phyloP scores from a whole-genome alignment of 2,329 filamentous ascomycete genomes.

The Parastagonospora nodorum region DNA sequence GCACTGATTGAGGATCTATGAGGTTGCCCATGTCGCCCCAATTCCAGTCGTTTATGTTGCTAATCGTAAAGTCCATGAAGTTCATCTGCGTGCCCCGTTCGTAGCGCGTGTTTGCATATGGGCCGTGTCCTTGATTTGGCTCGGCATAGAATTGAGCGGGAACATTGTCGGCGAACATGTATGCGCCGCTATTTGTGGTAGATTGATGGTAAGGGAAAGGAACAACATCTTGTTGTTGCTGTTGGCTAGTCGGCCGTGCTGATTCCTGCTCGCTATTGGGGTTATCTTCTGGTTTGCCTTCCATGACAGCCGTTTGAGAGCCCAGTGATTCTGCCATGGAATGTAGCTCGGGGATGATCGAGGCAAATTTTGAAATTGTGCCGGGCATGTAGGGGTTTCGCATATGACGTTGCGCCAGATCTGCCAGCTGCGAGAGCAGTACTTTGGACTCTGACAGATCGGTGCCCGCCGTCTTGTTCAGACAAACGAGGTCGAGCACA shows the following conservation, averaged over 20 bases:
- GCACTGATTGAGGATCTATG: slow-evolving; percentile 25
- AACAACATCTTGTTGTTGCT: slow-evolving; percentile 9
- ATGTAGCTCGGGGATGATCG: slow-evolving; percentile 44
- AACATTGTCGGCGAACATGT: slow-evolving; percentile 36
- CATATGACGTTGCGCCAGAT: slow-evolving; percentile 37
- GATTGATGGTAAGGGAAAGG: slow-evolving; percentile 30
- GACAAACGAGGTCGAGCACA: slow-evolving; percentile 46
- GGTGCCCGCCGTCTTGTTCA: slow-evolving; percentile 20
- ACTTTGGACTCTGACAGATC: slow-evolving; percentile 36
- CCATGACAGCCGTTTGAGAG: slow-evolving; percentile 7
- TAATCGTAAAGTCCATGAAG: slow-evolving; percentile 45
- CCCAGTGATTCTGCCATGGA: slow-evolving; percentile 38
- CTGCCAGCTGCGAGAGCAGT: slow-evolving; percentile 43
- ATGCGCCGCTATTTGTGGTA: slow-evolving; percentile 31
- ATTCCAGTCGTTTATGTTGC: slow-evolving; percentile 43
- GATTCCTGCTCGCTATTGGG: slow-evolving; percentile 1
- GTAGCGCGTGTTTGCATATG: slow-evolving; percentile 25
- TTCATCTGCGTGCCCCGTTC: slow-evolving; percentile 38
- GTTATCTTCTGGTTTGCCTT: slow-evolving; percentile 10
- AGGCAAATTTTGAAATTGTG: slow-evolving; percentile 45
- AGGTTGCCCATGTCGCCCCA: slow-evolving; percentile 41
- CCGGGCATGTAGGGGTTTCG: slow-evolving; percentile 45
- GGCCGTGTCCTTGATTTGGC: slow-evolving; percentile 15
- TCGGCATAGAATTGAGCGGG: slow-evolving; percentile 29
- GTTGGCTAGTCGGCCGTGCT: slow-evolving; percentile 14